Base-by-base conservation (phyloP, 257 asterid species). In the Salvia rosmarinus region DNA sequence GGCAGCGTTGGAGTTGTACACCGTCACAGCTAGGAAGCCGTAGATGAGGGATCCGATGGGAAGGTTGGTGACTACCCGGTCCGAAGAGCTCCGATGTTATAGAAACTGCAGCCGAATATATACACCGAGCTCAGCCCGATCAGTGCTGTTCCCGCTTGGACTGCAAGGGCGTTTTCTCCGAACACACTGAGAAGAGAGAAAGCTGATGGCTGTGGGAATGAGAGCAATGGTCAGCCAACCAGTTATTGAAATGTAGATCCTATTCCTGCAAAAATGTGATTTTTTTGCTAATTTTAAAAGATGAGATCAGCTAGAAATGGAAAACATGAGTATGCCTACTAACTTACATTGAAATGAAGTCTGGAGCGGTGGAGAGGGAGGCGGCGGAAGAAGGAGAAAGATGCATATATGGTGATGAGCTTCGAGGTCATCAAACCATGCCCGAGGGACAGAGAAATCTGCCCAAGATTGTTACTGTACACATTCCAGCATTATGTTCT, bases 351-450 rank as follows among this genome's bases (percentile, higher is more conserved):
- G 88, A 83, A 19, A 86, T 64, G 70, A 83, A 85, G 64, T 93
- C 98, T 0, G 98, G 97, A 40, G 86, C 88, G 17, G 98, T 95
- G 14, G 98, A 89, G 68, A 93, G 95, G 95, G 69, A 93, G 83
- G 64, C 98, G 97, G 65, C 98, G 97, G 50, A 90, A 90, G 90
- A 93, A 93, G 71, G 97, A 93, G 73, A 93, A 89, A 4, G 98
- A 79, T 1, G 98, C 87, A 69, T 90, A 93, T 3, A 87, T 43
- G 0, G 97, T 86, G 46, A 93, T 84, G 42, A 93, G 96, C 74
- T 74, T 76, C 0, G 94, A 76, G 57, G 83, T 90, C 77, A 75
- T 74, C 7, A 78, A 80, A 57, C 72, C 54, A 35, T 87, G 92
- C 51, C 98, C 98, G 34, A 93, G 92, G 2, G 98, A 90, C 50